phyloP scores from a whole-genome alignment of 768 basidiomycete genomes.

The Polyporus arcularius region DNA sequence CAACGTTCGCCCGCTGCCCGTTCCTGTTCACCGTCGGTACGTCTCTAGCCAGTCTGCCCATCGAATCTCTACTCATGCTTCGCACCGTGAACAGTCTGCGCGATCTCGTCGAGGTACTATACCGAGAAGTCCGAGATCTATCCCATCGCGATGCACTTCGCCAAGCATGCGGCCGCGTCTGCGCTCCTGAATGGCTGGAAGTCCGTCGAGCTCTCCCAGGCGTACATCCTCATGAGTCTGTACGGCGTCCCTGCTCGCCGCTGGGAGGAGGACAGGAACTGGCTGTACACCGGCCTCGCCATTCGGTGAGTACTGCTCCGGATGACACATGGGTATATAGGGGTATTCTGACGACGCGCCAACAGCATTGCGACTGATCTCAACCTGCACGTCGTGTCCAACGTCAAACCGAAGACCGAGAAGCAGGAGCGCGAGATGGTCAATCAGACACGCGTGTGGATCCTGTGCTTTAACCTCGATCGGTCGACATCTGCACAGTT shows the following conservation, averaged over 20 bases:
- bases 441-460: conserved; percentile 86
- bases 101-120: conserved; percentile 83
- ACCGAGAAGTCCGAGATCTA: conserved; percentile 83
- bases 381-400: conserved; percentile 78
- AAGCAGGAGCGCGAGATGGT: conserved; percentile 79
- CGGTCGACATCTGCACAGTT: conserved; percentile 86
- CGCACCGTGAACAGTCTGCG: conserved; percentile 60
- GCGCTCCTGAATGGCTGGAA: conserved; percentile 57
- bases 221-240: conserved; percentile 85
- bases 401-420: conserved; percentile 72
- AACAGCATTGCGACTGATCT: conserved; percentile 85
- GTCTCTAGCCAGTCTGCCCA: conserved; percentile 28
- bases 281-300: conserved; percentile 87
- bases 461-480: conserved; percentile 89
- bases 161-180: conserved; percentile 78
- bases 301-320: conserved; percentile 51
- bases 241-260: conserved; percentile 77
- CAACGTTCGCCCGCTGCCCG: conserved; percentile 81
- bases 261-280: conserved; percentile 91
- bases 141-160: conserved; percentile 87
- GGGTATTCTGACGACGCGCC: neutral
- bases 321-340: neutral
- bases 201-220: conserved; percentile 88
- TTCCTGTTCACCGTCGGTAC: conserved; percentile 88
- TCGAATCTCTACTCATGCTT: no score